Conservation (phyloP, 1,139 yeast genomes). For the Pichia sp. region DNA sequence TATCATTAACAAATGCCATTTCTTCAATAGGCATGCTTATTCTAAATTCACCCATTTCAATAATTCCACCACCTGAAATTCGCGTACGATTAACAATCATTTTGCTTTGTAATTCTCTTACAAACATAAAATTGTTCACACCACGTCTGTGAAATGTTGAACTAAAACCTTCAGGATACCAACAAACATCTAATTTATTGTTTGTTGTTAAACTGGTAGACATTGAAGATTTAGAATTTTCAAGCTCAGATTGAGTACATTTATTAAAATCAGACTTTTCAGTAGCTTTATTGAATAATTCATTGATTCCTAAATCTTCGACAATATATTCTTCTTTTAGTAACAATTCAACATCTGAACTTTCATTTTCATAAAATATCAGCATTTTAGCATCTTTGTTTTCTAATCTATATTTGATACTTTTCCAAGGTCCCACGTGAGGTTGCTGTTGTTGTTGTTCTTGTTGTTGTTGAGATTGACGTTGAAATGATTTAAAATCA, state of each 20-base stretch:
- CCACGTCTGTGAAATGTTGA: conserved; percentile 41
- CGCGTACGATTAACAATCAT: conserved; percentile 33
- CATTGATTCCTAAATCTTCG: not conserved
- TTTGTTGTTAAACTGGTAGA: conserved; percentile 8
- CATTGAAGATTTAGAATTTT: conserved; percentile 9
- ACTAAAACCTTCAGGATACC: conserved; percentile 39
- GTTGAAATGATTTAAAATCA: not conserved
- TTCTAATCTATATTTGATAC: conserved; percentile 7
- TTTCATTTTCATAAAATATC: conserved; percentile 10
- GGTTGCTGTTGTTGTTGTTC: conserved; percentile 1
- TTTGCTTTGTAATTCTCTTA: conserved; percentile 39
- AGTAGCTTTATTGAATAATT: no score
- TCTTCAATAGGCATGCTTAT: conserved; percentile 33
- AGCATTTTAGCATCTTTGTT: conserved; percentile 13
- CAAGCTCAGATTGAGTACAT: not conserved
- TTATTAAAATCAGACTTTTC: no score
- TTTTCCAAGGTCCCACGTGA: conserved; percentile 12
- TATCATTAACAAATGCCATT: conserved; percentile 15
- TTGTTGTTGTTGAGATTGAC: not conserved
- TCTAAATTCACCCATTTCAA: conserved; percentile 32
- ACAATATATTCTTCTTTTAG: not conserved
- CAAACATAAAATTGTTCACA: conserved; percentile 40
- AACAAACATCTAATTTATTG: conserved; percentile 21
- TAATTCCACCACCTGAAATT: conserved; percentile 17
- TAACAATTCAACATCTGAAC: not conserved